Conservation (phyloP, 2,329 filamentous ascomycete species). For the Claviceps maximensis region DNA sequence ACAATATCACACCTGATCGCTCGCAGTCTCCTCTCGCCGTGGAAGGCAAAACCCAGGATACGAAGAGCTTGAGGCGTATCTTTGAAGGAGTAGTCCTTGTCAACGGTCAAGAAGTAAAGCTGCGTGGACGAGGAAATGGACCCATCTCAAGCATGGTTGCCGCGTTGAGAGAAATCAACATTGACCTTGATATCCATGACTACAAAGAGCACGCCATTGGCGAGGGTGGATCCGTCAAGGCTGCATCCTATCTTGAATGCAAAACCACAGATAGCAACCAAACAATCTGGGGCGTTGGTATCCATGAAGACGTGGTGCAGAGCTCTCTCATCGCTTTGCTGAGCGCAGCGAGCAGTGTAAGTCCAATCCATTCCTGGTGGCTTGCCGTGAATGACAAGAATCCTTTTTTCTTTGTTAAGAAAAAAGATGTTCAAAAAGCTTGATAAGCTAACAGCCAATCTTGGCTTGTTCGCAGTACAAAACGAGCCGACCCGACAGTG, state of each 20-base stretch:
- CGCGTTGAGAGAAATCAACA: constrained; percentile 63
- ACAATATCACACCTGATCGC: constrained; percentile 77
- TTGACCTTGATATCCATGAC: constrained; percentile 81
- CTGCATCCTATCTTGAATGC: constrained; percentile 92
- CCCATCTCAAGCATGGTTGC: constrained; percentile 81
- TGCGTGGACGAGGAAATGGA: constrained; percentile 75
- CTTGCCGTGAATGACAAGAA: no score
- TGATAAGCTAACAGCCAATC: background rate
- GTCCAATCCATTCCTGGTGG: constrained; percentile 21
- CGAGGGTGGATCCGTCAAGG: constrained; percentile 67
- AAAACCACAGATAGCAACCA: constrained; percentile 52
- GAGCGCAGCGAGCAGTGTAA: constrained; percentile 74
- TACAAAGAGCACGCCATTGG: constrained; percentile 96
- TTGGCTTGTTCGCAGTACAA: background rate
- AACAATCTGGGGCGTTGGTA: constrained; percentile 71
- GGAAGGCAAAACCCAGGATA: constrained; percentile 60
- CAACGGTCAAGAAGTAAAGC: constrained; percentile 64
- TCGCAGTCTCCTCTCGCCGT: constrained; percentile 59
- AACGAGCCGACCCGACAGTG: background rate
- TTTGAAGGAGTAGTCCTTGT: constrained; percentile 79
- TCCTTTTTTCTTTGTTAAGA: no score
- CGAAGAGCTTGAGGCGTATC: constrained; percentile 62
- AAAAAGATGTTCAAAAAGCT: background rate
- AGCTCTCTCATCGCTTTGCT: constrained; percentile 77
- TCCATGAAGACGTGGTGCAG: constrained; percentile 50